Percentiles rank a stretch among this genome's conserved stretches.
Conservation (phyloP, 2,329 filamentous ascomycete species). For the Acrodontium crateriforme region DNA sequence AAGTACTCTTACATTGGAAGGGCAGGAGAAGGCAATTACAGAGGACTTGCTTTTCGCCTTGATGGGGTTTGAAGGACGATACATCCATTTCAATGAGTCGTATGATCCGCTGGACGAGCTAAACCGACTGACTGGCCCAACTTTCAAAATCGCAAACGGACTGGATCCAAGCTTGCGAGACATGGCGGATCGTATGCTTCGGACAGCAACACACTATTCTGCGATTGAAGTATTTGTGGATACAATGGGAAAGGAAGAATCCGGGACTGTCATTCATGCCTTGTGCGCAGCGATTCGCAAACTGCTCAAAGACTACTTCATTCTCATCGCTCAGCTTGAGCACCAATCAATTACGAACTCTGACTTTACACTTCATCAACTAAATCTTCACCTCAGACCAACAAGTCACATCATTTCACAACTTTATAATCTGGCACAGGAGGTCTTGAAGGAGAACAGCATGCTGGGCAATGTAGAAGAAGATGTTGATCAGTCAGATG, state of each 20-base stretch:
- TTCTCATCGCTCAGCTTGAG: constrained; percentile 85
- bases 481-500: constrained; percentile 51
- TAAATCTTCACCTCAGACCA: constrained; percentile 81
- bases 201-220: constrained; percentile 85
- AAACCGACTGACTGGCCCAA: constrained; percentile 69
- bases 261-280: constrained; percentile 88
- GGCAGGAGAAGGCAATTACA: constrained; percentile 74
- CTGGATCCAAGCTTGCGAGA: constrained; percentile 86
- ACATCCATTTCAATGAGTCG: constrained; percentile 70
- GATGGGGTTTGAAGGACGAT: constrained; percentile 98
- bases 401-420: constrained; percentile 87
- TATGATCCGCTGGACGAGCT: constrained; percentile 80
- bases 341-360: constrained; percentile 82
- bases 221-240: constrained; percentile 89
- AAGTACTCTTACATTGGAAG: constrained; percentile 57
- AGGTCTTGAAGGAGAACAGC: constrained; percentile 76
- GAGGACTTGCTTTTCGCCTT: constrained; percentile 90
- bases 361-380: constrained; percentile 79
- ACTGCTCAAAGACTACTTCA: constrained; percentile 81
- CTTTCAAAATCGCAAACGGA: constrained; percentile 65
- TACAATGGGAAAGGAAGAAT: constrained; percentile 83
- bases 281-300: constrained; percentile 90
- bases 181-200: constrained; percentile 75
- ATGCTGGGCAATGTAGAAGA: constrained; percentile 66
- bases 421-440: constrained; percentile 73